A percentile compares a stretch with the other conserved stretches of the same genome.
Conservation (phyloP, 2,329 filamentous ascomycete genomes). For the Aureobasidium sp. region DNA sequence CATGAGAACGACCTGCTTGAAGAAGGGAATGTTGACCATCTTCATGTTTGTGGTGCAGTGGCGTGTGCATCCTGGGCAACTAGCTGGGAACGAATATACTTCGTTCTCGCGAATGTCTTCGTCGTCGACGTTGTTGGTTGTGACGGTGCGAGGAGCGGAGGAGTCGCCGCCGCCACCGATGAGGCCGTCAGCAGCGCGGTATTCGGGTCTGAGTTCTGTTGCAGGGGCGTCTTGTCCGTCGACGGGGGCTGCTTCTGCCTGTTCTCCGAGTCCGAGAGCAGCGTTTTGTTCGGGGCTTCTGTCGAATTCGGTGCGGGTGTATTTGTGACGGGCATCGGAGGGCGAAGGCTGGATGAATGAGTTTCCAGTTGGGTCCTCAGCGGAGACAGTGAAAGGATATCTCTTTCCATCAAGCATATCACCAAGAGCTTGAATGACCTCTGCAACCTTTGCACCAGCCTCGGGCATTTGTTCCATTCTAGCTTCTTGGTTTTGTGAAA, state of each 20-base stretch:
- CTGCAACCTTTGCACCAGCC: constrained; percentile 79
- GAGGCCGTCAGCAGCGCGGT: constrained; percentile 43
- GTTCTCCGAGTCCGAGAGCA: constrained; percentile 74
- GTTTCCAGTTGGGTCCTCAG: constrained; percentile 96
- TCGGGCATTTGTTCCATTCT: constrained; percentile 83
- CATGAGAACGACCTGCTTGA: constrained; percentile 98
- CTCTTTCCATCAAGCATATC: constrained; percentile 80
- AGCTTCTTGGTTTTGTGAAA: constrained; percentile 83
- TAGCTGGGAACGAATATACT: constrained; percentile 92
- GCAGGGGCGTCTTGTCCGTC: constrained; percentile 54
- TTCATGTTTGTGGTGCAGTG: constrained; percentile 96
- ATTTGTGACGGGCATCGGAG: constrained; percentile 82
- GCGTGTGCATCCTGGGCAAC: constrained; percentile 91
- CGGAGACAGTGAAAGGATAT: constrained; percentile 88
- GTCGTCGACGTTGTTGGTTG: constrained; percentile 45
- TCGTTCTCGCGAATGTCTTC: constrained; percentile 89
- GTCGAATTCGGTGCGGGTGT: constrained; percentile 85
- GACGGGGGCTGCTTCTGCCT: constrained; percentile 39
- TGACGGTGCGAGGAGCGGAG: constrained; percentile 13
- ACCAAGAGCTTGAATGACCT: constrained; percentile 76
- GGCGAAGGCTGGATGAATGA: constrained; percentile 95
- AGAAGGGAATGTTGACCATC: constrained; percentile 98
- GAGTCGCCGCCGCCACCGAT: constrained; percentile 31
- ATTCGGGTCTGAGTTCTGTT: constrained; percentile 61
- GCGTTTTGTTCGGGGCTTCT: constrained; percentile 90